These are phyloP conservation scores for Cryptococcus wingfieldii DNA, from an alignment of 1,284 basidiomycete genomes.

Conservation along the genomic window DNA sequence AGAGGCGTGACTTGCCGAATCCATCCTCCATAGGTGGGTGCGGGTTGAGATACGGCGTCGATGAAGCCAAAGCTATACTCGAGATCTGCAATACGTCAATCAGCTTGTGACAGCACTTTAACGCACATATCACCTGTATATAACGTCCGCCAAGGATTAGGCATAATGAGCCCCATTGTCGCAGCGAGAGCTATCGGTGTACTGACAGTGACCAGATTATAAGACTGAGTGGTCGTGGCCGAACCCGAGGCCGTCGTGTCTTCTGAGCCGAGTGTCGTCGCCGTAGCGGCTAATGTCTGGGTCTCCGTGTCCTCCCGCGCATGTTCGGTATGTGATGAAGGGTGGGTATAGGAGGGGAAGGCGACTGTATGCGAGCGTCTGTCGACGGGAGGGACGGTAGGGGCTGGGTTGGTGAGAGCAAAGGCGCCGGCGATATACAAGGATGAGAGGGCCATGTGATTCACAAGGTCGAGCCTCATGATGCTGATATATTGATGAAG, in stretches of 20 bases:
- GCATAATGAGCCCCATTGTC: constrained; percentile 46
- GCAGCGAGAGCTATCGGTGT: constrained; percentile 29
- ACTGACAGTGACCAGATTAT: constrained; percentile 11
- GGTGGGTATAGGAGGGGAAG: too few species aligned
- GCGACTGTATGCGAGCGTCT: too few species aligned
- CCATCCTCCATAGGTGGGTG: constrained; percentile 37
- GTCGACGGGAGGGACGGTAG: too few species aligned
- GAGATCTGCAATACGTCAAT: constrained; percentile 17
- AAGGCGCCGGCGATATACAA: too few species aligned
- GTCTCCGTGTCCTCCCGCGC: too few species aligned
- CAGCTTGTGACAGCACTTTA: neutral
- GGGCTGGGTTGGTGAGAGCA: too few species aligned
- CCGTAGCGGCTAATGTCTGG: too few species aligned
- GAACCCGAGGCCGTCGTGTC: neutral
- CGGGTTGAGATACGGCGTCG: constrained; percentile 36
- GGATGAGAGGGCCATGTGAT: too few species aligned
- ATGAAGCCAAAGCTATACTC: constrained; percentile 46
- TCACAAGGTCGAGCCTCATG: too few species aligned
- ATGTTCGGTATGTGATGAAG: too few species aligned
- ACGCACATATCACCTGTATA: constrained; percentile 28
- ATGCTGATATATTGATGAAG: too few species aligned
- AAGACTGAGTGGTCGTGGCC: constrained; percentile 1
- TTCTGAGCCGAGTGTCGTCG: too few species aligned
- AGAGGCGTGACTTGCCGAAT: constrained; percentile 40
- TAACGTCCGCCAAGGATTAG: constrained; percentile 33